phyloP scores from a whole-genome alignment of 176 grass and related monocot genomes.

The Rhynchospora tenuis region DNA sequence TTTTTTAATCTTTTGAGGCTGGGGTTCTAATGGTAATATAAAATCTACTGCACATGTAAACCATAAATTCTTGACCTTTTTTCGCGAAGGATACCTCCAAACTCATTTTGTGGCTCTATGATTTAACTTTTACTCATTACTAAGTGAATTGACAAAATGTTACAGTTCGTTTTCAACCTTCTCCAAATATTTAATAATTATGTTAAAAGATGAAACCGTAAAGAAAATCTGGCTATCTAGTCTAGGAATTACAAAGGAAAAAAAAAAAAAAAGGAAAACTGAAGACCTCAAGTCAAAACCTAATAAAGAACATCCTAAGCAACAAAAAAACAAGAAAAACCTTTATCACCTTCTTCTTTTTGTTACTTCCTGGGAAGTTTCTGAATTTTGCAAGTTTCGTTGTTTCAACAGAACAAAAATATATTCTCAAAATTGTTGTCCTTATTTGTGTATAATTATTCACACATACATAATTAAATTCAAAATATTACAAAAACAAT shows the following conservation, averaged over 20 bases:
- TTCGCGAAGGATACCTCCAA: conserved; percentile 46
- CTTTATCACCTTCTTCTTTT: neutral
- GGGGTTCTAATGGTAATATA: conserved; percentile 7
- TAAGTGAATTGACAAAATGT: neutral
- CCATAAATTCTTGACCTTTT: conserved; percentile 13
- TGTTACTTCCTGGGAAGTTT: neutral
- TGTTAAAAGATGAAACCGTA: neutral
- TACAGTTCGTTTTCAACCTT: neutral
- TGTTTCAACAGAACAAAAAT: neutral
- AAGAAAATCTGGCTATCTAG: no score
- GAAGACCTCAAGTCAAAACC: no score
- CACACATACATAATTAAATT: neutral
- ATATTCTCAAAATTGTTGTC: neutral
- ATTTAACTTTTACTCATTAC: conserved; percentile 33
- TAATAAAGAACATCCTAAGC: no score
- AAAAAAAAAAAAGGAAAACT: no score
- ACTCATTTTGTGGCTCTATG: conserved; percentile 54
- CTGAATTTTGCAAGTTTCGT: neutral
- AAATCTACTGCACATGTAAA: conserved; percentile 15
- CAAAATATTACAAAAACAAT: neutral
- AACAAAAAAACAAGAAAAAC: no score
- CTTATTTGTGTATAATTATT: no score
- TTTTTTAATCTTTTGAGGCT: neutral
- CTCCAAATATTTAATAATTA: neutral
- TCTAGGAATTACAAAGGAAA: no score